A percentile compares a stretch with the other conserved stretches of the same genome.
Conservation (phyloP, 306 rosid species). For the Dalbergia oliveri region DNA sequence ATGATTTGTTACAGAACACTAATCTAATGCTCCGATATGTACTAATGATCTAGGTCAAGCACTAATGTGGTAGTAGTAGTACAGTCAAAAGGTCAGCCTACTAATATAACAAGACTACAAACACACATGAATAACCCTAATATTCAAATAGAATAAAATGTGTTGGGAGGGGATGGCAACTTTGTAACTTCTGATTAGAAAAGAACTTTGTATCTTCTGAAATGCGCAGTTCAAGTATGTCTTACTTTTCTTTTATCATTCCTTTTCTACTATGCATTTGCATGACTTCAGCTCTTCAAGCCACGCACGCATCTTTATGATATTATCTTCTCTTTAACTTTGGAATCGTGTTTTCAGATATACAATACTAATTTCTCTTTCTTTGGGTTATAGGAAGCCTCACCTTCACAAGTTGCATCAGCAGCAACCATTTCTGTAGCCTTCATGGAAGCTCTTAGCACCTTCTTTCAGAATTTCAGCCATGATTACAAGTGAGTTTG, state of each 20-base stretch:
- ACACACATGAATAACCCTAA: not conserved
- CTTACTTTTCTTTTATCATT: no score
- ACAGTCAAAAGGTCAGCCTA: not conserved
- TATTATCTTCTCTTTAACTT: not conserved
- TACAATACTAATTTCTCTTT: slow-evolving; percentile 31
- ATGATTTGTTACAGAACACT: slow-evolving; percentile 3
- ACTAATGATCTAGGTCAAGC: slow-evolving; percentile 31
- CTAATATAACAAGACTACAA: not conserved
- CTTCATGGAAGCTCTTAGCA: slow-evolving; percentile 98
- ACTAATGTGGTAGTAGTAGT: not conserved
- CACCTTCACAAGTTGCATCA: slow-evolving; percentile 94
- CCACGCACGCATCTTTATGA: slow-evolving; percentile 4
- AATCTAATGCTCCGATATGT: not conserved
- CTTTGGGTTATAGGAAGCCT: slow-evolving; percentile 77
- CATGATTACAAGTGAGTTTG: slow-evolving; percentile 87
- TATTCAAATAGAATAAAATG: not conserved
- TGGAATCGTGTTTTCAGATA: slow-evolving; percentile 32
- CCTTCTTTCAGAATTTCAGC: slow-evolving; percentile 83
- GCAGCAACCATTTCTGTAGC: slow-evolving; percentile 96
- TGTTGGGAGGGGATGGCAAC: no score
- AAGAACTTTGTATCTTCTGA: no score
- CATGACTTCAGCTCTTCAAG: not conserved
- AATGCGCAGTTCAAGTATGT: no score
- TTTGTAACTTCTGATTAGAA: no score
- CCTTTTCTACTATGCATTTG: not conserved